Evolutionary conservation across 495 filamentous ascomycete species (phyloP).

Genomic region (Podospora didyma): DNA sequence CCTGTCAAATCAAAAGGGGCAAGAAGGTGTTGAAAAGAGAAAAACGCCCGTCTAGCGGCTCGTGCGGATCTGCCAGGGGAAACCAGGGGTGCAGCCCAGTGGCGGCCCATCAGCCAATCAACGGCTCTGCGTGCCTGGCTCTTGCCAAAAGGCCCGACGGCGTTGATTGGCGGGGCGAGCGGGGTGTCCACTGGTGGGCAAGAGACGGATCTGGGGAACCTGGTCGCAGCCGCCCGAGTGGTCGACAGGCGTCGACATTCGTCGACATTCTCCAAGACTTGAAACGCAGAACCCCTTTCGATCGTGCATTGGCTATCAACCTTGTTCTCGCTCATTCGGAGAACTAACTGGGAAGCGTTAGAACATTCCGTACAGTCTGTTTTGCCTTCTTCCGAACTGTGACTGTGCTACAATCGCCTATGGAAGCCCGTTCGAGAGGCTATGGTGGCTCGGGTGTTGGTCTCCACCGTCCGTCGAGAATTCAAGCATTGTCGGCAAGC

Average conservation of each 20-base stretch:
- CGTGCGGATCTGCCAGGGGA: not conserved
- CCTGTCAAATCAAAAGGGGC: too few relatives aligned
- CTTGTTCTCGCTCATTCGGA: conserved; percentile 2
- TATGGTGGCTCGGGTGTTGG: too few relatives aligned
- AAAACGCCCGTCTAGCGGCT: not conserved
- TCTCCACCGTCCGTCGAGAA: too few relatives aligned
- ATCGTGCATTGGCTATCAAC: not conserved
- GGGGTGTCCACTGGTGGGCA: conserved; percentile 10
- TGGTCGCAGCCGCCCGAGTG: conserved; percentile 15
- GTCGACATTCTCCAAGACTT: conserved; percentile 4
- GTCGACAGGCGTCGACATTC: not conserved
- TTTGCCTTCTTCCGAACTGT: too few relatives aligned
- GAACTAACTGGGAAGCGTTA: not conserved
- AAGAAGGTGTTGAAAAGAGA: too few relatives aligned
- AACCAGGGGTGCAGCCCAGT: not conserved
- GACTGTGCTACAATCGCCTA: too few relatives aligned
- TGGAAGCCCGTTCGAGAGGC: too few relatives aligned
- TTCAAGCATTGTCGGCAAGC: too few relatives aligned
- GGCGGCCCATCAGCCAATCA: conserved; percentile 16
- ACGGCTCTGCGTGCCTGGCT: conserved; percentile 11
- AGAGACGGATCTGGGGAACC: conserved; percentile 25
- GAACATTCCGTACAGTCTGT: too few relatives aligned
- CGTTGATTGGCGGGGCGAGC: conserved; percentile 17
- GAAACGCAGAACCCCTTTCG: conserved; percentile 21
- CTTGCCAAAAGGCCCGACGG: not conserved